A percentile compares a stretch with the other conserved stretches of the same genome.
phyloP scores from a whole-genome alignment of 495 filamentous ascomycete species.

The Astrocystis sublimbata region DNA sequence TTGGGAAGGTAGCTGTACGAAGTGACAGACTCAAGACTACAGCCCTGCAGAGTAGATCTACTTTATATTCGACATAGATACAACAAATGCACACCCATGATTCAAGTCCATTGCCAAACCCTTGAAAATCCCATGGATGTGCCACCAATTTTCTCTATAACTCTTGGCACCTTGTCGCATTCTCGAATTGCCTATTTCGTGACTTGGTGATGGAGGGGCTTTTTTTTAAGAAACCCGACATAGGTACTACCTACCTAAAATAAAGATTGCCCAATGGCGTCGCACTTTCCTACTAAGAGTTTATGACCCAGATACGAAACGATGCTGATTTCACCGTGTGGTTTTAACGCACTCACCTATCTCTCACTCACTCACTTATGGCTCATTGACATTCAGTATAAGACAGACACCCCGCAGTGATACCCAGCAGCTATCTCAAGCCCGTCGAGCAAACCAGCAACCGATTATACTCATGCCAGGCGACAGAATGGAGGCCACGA shows the following conservation, averaged over 20 bases:
- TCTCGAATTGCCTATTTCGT: neutral
- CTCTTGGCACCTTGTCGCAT: constrained; percentile 8
- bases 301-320: too few species aligned
- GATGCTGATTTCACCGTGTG: neutral
- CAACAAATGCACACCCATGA: too few species aligned
- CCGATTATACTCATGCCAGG: neutral
- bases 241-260: too few species aligned
- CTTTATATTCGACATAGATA: too few species aligned
- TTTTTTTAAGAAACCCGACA: neutral
- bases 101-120: neutral
- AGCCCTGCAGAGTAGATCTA: neutral
- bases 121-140: constrained; percentile 20
- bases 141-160: constrained; percentile 10
- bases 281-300: neutral
- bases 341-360: neutral
- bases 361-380: neutral
- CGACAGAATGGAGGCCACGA: constrained; percentile 1
- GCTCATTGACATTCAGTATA: neutral
- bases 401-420: neutral
- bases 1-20: too few species aligned
- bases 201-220: neutral
- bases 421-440: neutral
- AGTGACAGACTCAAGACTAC: too few species aligned
- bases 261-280: neutral
- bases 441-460: neutral